Conservation (phyloP, 2,329 filamentous ascomycete species). For the Xylariaceae sp. region DNA sequence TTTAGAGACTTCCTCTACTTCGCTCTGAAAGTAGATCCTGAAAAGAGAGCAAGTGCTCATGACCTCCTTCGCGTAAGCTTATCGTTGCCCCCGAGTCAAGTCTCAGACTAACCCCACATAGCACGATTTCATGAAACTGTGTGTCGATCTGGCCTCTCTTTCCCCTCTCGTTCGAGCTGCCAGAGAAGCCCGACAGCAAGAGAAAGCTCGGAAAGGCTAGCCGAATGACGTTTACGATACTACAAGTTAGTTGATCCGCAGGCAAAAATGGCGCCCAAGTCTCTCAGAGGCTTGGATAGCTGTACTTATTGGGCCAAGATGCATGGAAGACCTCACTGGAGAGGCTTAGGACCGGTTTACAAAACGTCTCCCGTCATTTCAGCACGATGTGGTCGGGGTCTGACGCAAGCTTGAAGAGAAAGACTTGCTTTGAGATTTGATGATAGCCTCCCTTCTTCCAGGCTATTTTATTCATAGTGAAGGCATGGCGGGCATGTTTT, state of each 20-base stretch:
- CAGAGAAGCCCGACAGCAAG: conserved; percentile 77
- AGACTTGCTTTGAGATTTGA: too few relatives aligned
- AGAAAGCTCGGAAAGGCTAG: conserved; percentile 68
- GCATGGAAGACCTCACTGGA: conserved; percentile 9
- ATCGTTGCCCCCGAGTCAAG: conserved; percentile 9
- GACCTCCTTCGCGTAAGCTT: conserved; percentile 81
- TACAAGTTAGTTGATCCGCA: too few relatives aligned
- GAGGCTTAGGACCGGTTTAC: conserved; percentile 12
- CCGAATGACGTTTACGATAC: conserved; percentile 24
- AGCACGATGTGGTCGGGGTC: too few relatives aligned
- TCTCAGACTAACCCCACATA: conserved; percentile 35
- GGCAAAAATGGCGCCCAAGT: conserved; percentile 8
- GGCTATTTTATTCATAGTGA: too few relatives aligned
- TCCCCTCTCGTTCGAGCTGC: conserved; percentile 85
- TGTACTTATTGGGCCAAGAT: conserved; percentile 13
- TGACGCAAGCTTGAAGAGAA: too few relatives aligned
- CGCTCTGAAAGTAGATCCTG: conserved; percentile 92
- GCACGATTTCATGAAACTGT: conserved; percentile 78
- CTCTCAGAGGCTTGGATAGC: conserved; percentile 13
- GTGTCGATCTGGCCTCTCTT: conserved; percentile 70
- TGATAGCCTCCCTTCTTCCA: too few relatives aligned
- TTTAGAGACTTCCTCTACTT: conserved; percentile 92
- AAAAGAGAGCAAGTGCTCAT: conserved; percentile 92
- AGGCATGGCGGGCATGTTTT: too few relatives aligned
- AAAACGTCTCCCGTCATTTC: too few relatives aligned